Evolutionary conservation across 768 basidiomycete genomes (phyloP).

Genomic region (Pisolithus marmoratus): DNA sequence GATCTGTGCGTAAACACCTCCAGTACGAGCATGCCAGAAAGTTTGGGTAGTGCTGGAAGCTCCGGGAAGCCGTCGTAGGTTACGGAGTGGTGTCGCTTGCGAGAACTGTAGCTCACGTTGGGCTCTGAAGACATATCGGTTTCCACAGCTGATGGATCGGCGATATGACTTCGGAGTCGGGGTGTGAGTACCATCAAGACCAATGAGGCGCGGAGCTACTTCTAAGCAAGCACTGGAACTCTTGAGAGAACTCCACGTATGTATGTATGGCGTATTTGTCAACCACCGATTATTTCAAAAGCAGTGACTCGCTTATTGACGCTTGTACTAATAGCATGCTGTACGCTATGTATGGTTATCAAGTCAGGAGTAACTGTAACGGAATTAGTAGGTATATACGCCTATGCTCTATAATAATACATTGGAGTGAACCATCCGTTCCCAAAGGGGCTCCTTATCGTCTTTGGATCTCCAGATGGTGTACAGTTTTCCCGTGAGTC

Average conservation of each 20-base stretch:
- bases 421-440: too few relatives aligned
- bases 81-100: conserved; percentile 36
- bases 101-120: conserved; percentile 18
- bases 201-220: conserved; percentile 4
- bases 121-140: conserved; percentile 22
- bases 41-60: conserved; percentile 43
- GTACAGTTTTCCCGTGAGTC: conserved; percentile 30
- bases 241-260: too few relatives aligned
- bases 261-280: too few relatives aligned
- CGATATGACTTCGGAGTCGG: conserved; percentile 30
- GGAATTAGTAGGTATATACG: too few relatives aligned
- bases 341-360: too few relatives aligned
- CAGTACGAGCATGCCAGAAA: conserved; percentile 50
- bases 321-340: too few relatives aligned
- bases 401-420: too few relatives aligned
- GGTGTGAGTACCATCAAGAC: conserved; percentile 30
- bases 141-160: conserved; percentile 30
- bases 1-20: conserved; percentile 70
- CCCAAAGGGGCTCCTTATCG: conserved; percentile 13
- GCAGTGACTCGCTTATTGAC: too few relatives aligned
- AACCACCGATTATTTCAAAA: too few relatives aligned
- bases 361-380: too few relatives aligned
- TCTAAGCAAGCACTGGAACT: too few relatives aligned
- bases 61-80: conserved; percentile 22
- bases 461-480: conserved; percentile 33